A percentile compares a stretch with the other conserved stretches of the same genome.
Evolutionary conservation across 345 rosid species (phyloP).

Genomic region (Citrus sp.): DNA sequence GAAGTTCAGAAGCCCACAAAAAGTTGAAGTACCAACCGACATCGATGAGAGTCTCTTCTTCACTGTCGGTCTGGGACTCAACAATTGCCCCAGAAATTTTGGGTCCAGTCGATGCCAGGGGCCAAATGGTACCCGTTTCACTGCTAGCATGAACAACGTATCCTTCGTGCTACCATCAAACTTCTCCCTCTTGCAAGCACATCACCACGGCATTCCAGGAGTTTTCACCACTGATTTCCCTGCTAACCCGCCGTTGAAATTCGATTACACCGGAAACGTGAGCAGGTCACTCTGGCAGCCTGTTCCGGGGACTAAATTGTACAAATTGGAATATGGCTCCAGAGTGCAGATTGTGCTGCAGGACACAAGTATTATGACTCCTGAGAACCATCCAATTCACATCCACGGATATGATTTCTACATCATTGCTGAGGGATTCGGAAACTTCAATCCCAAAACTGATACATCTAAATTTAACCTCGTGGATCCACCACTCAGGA

Average conservation of each 20-base stretch:
- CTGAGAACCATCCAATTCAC: slow-evolving; percentile 93
- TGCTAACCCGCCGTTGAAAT: slow-evolving; percentile 51
- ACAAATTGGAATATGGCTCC: slow-evolving; percentile 67
- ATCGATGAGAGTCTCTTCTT: slow-evolving; percentile 71
- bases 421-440: slow-evolving; percentile 78
- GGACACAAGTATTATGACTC: slow-evolving; percentile 72
- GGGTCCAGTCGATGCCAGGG: slow-evolving; percentile 59
- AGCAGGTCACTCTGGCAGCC: slow-evolving; percentile 72
- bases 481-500: slow-evolving; percentile 85
- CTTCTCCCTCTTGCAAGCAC: slow-evolving; percentile 75
- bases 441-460: slow-evolving; percentile 70
- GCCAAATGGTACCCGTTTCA: slow-evolving; percentile 81
- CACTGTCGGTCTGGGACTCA: slow-evolving; percentile 74
- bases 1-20: slow-evolving; percentile 44
- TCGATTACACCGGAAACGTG: slow-evolving; percentile 85
- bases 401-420: slow-evolving; percentile 95
- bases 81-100: slow-evolving; percentile 61
- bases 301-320: slow-evolving; percentile 55
- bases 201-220: slow-evolving; percentile 53
- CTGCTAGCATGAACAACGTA: slow-evolving; percentile 81
- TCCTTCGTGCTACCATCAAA: slow-evolving; percentile 73
- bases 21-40: slow-evolving; percentile 60
- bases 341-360: slow-evolving; percentile 81
- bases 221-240: slow-evolving; percentile 92
- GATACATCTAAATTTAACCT: slow-evolving; percentile 77